Percentiles rank a stretch among this genome's conserved stretches.
Conservation (phyloP, 495 filamentous ascomycete species). For the Cairneyella variabilis region DNA sequence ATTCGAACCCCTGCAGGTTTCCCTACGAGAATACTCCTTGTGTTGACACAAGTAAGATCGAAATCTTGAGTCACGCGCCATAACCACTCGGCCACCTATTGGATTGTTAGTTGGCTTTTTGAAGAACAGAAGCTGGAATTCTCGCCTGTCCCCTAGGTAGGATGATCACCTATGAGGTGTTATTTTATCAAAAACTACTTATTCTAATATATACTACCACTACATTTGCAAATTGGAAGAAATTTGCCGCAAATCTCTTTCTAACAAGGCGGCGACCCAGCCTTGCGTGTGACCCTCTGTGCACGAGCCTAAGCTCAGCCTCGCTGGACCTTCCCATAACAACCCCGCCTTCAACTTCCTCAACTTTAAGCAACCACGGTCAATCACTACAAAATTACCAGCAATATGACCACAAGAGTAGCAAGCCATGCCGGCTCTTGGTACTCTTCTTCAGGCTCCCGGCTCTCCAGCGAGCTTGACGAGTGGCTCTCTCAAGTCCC, state of each 20-base stretch:
- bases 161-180: too few relatives aligned
- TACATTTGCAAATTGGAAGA: too few relatives aligned
- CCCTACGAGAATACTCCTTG: slow-evolving; percentile 12
- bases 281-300: too few relatives aligned
- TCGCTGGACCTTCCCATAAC: background rate
- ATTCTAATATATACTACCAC: too few relatives aligned
- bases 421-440: slow-evolving; percentile 75
- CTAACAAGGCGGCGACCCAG: too few relatives aligned
- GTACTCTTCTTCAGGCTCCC: slow-evolving; percentile 63
- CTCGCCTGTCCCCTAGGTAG: too few relatives aligned
- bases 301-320: too few relatives aligned
- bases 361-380: background rate
- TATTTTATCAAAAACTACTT: too few relatives aligned
- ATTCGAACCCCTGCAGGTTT: slow-evolving; percentile 20
- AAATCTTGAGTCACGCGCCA: slow-evolving; percentile 15
- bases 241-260: too few relatives aligned
- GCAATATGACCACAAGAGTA: slow-evolving; percentile 57
- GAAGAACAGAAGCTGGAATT: too few relatives aligned
- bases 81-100: slow-evolving; percentile 13
- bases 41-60: background rate
- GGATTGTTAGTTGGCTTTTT: too few relatives aligned
- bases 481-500: slow-evolving; percentile 74
- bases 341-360: background rate
- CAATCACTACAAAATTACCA: background rate
- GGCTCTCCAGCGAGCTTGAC: slow-evolving; percentile 70